Evolutionary conservation across 306 rosid genomes (phyloP), one percentile per base, ranked within the genome.

Genomic region (Lathyrus tuberosus): DNA sequence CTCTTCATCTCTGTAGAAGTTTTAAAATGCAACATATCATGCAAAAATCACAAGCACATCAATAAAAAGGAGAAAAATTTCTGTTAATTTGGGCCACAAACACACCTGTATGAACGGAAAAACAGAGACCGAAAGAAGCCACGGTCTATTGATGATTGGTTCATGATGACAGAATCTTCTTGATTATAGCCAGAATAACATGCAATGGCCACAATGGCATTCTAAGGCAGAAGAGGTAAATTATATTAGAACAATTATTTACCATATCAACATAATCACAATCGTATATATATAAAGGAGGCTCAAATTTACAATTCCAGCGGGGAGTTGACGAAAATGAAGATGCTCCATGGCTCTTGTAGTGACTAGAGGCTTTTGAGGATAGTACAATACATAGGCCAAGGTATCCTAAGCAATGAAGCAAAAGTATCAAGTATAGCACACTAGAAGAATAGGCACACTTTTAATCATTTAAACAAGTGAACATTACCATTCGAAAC

Each of bases 311-410:
- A 94, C 99, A 85, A 94, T 94, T 81, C 99, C 99, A 46, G 99
- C 99, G 4, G 99, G 99, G 67, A 94, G 97, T 83, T 94, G 99
- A 85, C 99, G 85, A 67, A 94, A 94, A 82, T 94, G 99, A 60
- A 94, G 99, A 78, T 94, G 99, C 78, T 91, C 99, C 99, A 94
- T 94, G 38, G 99, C 99, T 81, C 99, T 82, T 22, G 99, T 94
- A 24, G 99, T 94, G 56, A 94, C 99, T 76, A 94, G 87, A 13
- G 99, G 99, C 80, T 94, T 91, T 74, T 94, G 99, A 69, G 99
- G 99, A 75, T 94, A 94, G 76, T 94, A 94, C 62, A 94, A 73
- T 58, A 94, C 99, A 86, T 94, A 94, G 14, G 99, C 99, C 91
- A 94, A 81, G 12, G 97, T 94, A 80, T 94, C 99, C 99, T 94